Conservation (phyloP, 352 stramenopile species). For the Globisporangium radiosum region DNA sequence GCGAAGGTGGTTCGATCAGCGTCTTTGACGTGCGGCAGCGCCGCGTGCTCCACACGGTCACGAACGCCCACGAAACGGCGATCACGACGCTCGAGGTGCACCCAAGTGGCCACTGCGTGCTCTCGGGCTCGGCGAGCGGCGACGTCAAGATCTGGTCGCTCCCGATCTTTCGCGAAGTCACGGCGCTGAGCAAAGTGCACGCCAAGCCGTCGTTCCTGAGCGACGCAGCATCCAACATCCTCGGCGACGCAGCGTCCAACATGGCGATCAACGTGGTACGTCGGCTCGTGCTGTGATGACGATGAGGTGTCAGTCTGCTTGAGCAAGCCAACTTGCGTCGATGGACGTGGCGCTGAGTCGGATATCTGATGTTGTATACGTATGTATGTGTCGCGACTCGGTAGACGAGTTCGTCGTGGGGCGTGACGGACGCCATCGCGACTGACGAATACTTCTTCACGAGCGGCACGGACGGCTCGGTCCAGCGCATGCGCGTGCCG, state of each 20-base stretch:
- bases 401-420: conserved; percentile 78
- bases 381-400: not conserved
- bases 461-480: conserved; percentile 72
- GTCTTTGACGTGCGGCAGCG: conserved; percentile 85
- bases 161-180: conserved; percentile 79
- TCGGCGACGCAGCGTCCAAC: conserved; percentile 75
- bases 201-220: conserved; percentile 76
- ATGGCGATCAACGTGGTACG: conserved; percentile 83
- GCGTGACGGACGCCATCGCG: conserved; percentile 74
- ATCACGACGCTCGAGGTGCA: conserved; percentile 81
- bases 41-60: conserved; percentile 80
- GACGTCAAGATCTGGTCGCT: conserved; percentile 88
- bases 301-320: not conserved
- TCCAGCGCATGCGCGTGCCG: conserved; percentile 69
- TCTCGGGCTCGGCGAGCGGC: conserved; percentile 75
- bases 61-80: conserved; percentile 76
- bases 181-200: conserved; percentile 64
- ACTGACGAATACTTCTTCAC: conserved; percentile 82
- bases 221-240: conserved; percentile 66
- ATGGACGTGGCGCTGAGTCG: no score
- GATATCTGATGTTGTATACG: not conserved
- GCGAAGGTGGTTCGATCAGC: conserved; percentile 67
- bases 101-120: conserved; percentile 68
- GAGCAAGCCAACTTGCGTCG: not conserved
- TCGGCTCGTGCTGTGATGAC: not conserved